A percentile compares a stretch with the other conserved stretches of the same genome.
These are phyloP conservation scores for Metschnikowia orientalis DNA, from an alignment of 805 yeast genomes.

Conservation along the genomic window DNA sequence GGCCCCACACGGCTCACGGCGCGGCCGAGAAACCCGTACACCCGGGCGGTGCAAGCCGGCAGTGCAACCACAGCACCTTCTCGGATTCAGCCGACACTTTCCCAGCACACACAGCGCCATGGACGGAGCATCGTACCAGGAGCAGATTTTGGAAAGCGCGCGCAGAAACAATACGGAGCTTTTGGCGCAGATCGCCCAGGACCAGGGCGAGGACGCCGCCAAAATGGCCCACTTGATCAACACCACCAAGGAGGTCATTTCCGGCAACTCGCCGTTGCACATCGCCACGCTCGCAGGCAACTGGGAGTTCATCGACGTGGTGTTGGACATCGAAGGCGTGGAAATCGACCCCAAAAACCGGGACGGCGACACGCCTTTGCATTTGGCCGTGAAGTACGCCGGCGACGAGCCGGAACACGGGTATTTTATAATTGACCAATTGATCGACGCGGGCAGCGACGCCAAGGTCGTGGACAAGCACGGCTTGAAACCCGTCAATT, in stretches of 20 bases:
- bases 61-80: no score
- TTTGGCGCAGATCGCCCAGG: constrained; percentile 50
- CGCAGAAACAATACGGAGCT: constrained; percentile 85
- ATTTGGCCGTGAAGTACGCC: constrained; percentile 74
- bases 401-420: constrained; percentile 84
- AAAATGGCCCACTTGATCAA: constrained; percentile 55
- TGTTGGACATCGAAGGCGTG: constrained; percentile 84
- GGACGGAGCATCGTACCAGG: constrained; percentile 64
- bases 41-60: no score
- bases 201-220: constrained; percentile 35
- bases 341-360: constrained; percentile 80
- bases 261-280: constrained; percentile 79
- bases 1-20: no score
- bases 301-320: constrained; percentile 76
- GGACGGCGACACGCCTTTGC: constrained; percentile 87
- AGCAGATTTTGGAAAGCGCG: constrained; percentile 82
- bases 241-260: constrained; percentile 57
- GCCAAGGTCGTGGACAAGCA: constrained; percentile 45
- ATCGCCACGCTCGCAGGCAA: constrained; percentile 77
- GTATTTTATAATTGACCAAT: constrained; percentile 65
- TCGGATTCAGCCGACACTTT: no score
- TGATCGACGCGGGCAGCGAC: constrained; percentile 90
- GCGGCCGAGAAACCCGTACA: no score
- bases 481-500: constrained; percentile 72
- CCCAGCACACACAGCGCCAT: background rate